Percentiles rank a stretch among this genome's conserved stretches.
These are phyloP conservation scores for Udeniomyces megalosporus DNA, from an alignment of 768 basidiomycete species.

Conservation along the genomic window DNA sequence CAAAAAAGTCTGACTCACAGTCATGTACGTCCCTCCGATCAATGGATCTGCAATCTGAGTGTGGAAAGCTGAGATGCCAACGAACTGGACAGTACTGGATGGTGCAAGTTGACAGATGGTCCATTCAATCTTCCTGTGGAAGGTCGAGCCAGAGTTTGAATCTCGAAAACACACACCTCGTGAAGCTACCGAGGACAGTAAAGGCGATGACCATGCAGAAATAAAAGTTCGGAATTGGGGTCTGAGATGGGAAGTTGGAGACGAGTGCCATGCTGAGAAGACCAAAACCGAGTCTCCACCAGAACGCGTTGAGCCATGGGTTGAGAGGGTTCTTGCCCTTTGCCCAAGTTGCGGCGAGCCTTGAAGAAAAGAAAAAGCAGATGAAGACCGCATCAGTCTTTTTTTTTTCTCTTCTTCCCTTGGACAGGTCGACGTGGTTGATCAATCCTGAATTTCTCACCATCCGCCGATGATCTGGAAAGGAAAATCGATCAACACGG, in stretches of 20 bases:
- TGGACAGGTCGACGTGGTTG: too few species aligned
- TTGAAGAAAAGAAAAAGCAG: not conserved
- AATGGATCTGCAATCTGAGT: slow-evolving; percentile 88
- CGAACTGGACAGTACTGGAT: slow-evolving; percentile 80
- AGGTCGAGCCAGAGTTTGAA: too few species aligned
- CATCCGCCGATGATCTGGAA: slow-evolving; percentile 92
- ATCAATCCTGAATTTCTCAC: slow-evolving; percentile 21
- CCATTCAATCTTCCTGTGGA: too few species aligned
- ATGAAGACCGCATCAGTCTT: not conserved
- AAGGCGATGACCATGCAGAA: slow-evolving; percentile 64
- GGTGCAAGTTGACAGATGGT: not conserved
- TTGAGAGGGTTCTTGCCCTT: slow-evolving; percentile 26
- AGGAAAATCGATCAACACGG: slow-evolving; percentile 91
- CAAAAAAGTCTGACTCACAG: slow-evolving; percentile 39
- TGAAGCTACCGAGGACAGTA: slow-evolving; percentile 68
- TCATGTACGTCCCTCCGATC: slow-evolving; percentile 99
- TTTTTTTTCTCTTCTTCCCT: slow-evolving; percentile 33
- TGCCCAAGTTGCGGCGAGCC: slow-evolving; percentile 14
- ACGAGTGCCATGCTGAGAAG: slow-evolving; percentile 60
- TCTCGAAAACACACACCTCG: slow-evolving; percentile 53
- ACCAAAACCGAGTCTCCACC: slow-evolving; percentile 65
- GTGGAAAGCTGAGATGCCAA: slow-evolving; percentile 97
- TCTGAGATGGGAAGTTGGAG: slow-evolving; percentile 53
- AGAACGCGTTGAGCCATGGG: slow-evolving; percentile 73
- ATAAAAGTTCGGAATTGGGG: slow-evolving; percentile 37